Conservation (phyloP, 108 stramenopile species). For the Asterionellopsis glacialis region DNA sequence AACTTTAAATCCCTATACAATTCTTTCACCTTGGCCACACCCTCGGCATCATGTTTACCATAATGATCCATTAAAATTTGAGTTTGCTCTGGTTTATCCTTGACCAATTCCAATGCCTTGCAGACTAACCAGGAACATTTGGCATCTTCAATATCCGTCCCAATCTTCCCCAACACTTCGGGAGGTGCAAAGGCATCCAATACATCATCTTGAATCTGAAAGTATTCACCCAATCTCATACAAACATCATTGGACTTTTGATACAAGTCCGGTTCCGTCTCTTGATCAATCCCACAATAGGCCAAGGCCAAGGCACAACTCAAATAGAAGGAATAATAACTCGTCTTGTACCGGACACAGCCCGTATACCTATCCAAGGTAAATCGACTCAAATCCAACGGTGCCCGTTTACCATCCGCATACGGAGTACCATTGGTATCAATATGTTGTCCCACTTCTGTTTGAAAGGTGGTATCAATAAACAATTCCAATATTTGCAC, state of each 20-base stretch:
- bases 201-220: constrained; percentile 99
- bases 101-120: constrained; percentile 57
- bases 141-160: constrained; percentile 99
- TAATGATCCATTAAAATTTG: constrained; percentile 76
- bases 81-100: constrained; percentile 42
- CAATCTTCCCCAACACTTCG: constrained; percentile 95
- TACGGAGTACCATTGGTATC: constrained; percentile 67
- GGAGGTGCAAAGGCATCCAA: constrained; percentile 96
- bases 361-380: constrained; percentile 80
- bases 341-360: constrained; percentile 99
- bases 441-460: constrained; percentile 95
- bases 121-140: constrained; percentile 99
- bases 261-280: constrained; percentile 29
- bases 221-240: constrained; percentile 92
- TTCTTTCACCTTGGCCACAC: constrained; percentile 76
- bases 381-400: constrained; percentile 69
- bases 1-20: constrained; percentile 76
- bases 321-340: constrained; percentile 98
- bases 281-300: constrained; percentile 28
- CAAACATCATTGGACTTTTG: constrained; percentile 18
- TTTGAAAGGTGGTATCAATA: constrained; percentile 84
- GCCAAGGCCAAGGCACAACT: constrained; percentile 83
- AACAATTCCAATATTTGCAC: constrained; percentile 67
- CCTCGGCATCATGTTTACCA: constrained; percentile 72
- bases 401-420: constrained; percentile 43